A percentile compares a stretch with the other conserved stretches of the same genome.
Evolutionary conservation across 1,139 yeast species (phyloP).

Genomic region (Hyphopichia pseudoburtonii): DNA sequence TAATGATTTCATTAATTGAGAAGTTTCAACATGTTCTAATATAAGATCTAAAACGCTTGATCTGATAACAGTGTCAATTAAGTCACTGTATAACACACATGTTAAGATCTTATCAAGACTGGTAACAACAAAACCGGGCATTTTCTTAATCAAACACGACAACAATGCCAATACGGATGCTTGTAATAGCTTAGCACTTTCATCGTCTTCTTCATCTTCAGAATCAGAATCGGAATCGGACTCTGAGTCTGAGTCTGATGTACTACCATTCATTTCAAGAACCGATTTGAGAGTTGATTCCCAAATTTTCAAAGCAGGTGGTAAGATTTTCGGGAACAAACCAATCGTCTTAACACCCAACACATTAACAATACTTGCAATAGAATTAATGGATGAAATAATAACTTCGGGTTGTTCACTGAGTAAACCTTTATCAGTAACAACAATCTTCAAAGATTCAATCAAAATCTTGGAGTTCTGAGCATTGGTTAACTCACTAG

Average conservation of each 20-base stretch:
- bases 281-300: constrained; percentile 21
- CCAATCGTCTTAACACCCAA: constrained; percentile 89
- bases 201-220: constrained; percentile 26
- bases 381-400: constrained; percentile 71
- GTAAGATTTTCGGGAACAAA: constrained; percentile 78
- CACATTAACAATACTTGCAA: constrained; percentile 66
- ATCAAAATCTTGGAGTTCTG: constrained; percentile 50
- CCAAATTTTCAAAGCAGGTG: constrained; percentile 68
- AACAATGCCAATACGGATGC: constrained; percentile 69
- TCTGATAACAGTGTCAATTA: constrained; percentile 60
- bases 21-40: constrained; percentile 67
- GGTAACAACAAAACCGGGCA: constrained; percentile 83
- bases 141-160: constrained; percentile 74
- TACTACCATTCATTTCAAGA: constrained; percentile 7
- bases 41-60: constrained; percentile 63
- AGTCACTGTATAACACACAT: constrained; percentile 56
- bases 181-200: constrained; percentile 46
- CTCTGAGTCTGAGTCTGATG: constrained; percentile 10
- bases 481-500: constrained; percentile 24
- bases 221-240: constrained; percentile 13
- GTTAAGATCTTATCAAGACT: constrained; percentile 62
- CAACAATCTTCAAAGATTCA: constrained; percentile 50
- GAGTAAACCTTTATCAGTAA: constrained; percentile 54
- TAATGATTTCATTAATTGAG: constrained; percentile 61
- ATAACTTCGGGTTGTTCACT: constrained; percentile 59